Evolutionary conservation across 1,284 basidiomycete genomes (phyloP).

Genomic region (Stereum hirsutum): DNA sequence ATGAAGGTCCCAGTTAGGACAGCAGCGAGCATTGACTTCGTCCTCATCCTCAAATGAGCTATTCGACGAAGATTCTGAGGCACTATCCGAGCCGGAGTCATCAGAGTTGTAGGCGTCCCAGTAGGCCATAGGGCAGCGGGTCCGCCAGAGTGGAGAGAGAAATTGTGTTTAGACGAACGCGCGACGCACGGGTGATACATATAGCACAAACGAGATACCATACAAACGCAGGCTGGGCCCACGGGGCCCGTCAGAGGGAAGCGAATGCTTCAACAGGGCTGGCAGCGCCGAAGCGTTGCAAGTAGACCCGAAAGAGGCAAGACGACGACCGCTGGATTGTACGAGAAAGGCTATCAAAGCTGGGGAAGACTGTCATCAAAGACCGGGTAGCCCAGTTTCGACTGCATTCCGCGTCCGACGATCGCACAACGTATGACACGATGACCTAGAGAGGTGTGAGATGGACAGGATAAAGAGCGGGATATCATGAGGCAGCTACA

Average conservation of each 20-base stretch:
- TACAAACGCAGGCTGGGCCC: no score
- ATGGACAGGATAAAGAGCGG: background rate
- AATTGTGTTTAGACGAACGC: no score
- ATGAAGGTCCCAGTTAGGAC: slow-evolving; percentile 54
- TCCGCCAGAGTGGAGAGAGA: background rate
- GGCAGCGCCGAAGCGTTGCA: no score
- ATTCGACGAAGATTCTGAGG: slow-evolving; percentile 29
- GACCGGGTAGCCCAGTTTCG: background rate
- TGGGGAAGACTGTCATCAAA: background rate
- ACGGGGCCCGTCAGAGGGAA: no score
- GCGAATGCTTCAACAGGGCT: background rate
- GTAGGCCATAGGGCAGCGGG: background rate
- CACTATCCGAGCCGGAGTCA: slow-evolving; percentile 23
- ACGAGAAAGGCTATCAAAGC: no score
- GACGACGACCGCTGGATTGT: no score
- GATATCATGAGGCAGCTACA: no score
- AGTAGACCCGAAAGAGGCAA: no score
- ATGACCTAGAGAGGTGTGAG: slow-evolving; percentile 1
- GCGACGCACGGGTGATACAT: background rate
- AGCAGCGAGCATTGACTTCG: slow-evolving; percentile 44
- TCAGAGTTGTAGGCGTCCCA: no score
- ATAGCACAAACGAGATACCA: no score
- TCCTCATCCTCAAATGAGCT: slow-evolving; percentile 52
- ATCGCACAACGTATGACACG: slow-evolving; percentile 1
- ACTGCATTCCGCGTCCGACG: slow-evolving; percentile 1